Evolutionary conservation across 176 grass and related monocot species (phyloP).

Genomic region (bread wheat (Triticum aestivum)): IWGSC_CS_RefSeq_v2.1 NC_057808.1:550258789-550259288

Average conservation of each 20-base stretch:
- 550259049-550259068: conserved; percentile 64
- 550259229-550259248: conserved; percentile 79
- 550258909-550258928: conserved; percentile 53
- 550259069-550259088: conserved; percentile 70
- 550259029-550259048: conserved; percentile 92
- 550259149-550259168: conserved; percentile 78
- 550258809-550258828: conserved; percentile 62
- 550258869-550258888: conserved; percentile 97
- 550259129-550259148: conserved; percentile 81
- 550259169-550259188: conserved; percentile 71
- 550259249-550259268: conserved; percentile 44
- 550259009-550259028: conserved; percentile 87
- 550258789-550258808: background rate
- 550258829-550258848: conserved; percentile 76
- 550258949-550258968: background rate
- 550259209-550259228: conserved; percentile 77
- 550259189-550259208: conserved; percentile 66
- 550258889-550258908: conserved; percentile 80
- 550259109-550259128: conserved; percentile 81
- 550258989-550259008: background rate
- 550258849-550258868: conserved; percentile 69
- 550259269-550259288: conserved; percentile 64
- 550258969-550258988: background rate
- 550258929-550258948: background rate
- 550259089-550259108: conserved; percentile 53